A percentile compares a stretch with the other conserved stretches of the same genome.
phyloP scores from a whole-genome alignment of 257 asterid genomes.

The Handroanthus guayacan region DNA sequence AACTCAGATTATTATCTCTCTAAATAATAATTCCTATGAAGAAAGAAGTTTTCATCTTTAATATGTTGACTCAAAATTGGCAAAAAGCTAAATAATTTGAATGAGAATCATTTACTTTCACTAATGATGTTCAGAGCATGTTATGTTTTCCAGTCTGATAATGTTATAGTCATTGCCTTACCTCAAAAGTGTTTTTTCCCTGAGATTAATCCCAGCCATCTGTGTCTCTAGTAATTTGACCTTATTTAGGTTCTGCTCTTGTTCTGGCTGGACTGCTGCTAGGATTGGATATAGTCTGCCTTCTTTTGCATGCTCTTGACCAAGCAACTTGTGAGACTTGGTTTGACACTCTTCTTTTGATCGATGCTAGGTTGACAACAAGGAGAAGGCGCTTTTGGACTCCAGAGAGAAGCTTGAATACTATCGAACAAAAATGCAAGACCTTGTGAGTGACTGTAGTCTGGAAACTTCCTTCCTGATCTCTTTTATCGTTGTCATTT shows the following conservation, averaged over 20 bases:
- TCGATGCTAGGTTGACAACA: constrained; percentile 68
- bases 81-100: constrained; percentile 19
- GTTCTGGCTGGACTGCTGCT: background rate
- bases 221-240: constrained; percentile 11
- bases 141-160: background rate
- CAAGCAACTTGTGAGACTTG: constrained; percentile 24
- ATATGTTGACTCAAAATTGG: constrained; percentile 13
- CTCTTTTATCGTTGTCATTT: constrained; percentile 21
- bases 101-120: constrained; percentile 26
- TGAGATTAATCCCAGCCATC: constrained; percentile 1
- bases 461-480: constrained; percentile 26
- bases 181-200: background rate
- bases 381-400: constrained; percentile 80
- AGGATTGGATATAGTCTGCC: background rate
- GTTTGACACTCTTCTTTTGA: constrained; percentile 41
- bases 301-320: constrained; percentile 29
- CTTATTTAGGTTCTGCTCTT: background rate
- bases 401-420: constrained; percentile 94
- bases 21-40: background rate
- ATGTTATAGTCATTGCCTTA: background rate
- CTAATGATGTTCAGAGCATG: constrained; percentile 1
- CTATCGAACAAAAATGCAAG: constrained; percentile 97
- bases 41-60: constrained; percentile 14
- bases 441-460: constrained; percentile 73
- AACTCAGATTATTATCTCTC: constrained; percentile 1